Percentiles rank a stretch among this genome's conserved stretches.
Conservation (phyloP, 1,139 yeast species). For the Blastobotrys proliferans region DNA sequence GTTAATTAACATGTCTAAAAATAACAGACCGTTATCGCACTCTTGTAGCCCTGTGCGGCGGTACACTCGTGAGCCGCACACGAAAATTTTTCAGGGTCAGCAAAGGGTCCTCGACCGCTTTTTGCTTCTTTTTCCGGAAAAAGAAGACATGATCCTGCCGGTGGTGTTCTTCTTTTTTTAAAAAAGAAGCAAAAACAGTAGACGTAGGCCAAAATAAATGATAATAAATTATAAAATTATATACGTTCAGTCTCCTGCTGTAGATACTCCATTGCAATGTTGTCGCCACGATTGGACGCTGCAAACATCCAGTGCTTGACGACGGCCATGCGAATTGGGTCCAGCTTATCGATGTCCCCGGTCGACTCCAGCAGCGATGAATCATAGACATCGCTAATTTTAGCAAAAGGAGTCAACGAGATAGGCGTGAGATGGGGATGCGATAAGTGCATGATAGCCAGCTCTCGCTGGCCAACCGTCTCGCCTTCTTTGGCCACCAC, state of each 20-base stretch:
- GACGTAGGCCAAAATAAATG: background rate
- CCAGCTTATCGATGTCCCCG: constrained; percentile 29
- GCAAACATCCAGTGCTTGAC: constrained; percentile 33
- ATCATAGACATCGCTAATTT: constrained; percentile 26
- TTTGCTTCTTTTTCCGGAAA: no score
- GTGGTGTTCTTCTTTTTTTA: background rate
- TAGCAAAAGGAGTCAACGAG: constrained; percentile 27
- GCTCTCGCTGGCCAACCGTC: constrained; percentile 30
- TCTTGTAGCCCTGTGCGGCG: no score
- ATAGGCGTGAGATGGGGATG: constrained; percentile 31
- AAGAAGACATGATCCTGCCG: background rate
- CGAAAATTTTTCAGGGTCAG: no score
- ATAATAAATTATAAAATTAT: background rate
- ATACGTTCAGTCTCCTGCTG: constrained; percentile 20
- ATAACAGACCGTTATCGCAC: no score
- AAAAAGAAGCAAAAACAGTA: background rate
- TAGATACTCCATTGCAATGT: constrained; percentile 31
- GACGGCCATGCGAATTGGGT: constrained; percentile 33
- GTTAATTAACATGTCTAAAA: no score
- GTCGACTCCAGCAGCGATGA: constrained; percentile 25
- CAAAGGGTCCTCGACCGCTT: no score
- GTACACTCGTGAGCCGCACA: no score
- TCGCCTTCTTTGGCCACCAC: constrained; percentile 34
- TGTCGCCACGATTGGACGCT: constrained; percentile 32
- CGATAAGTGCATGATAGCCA: constrained; percentile 33